Evolutionary conservation across 129 eudicot genomes (phyloP), one percentile per base, ranked within the genome.

Genomic region (Saposhnikovia divaricata): DNA sequence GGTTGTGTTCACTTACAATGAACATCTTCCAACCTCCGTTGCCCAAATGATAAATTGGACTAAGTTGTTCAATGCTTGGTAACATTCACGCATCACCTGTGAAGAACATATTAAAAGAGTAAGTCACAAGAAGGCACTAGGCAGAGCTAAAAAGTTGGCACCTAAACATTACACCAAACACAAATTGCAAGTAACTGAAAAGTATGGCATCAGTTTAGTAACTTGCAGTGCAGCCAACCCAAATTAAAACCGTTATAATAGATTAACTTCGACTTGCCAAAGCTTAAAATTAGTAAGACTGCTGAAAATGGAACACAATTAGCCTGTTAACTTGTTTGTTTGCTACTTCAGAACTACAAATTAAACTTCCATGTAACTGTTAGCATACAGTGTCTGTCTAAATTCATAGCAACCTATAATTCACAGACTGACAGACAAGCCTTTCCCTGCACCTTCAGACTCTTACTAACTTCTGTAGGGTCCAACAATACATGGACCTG

Each of bases 101-200:
- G 25, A 25, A 68, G 2, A 68, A 13, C 21, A 21, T 10, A 27
- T 31, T 31, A 66, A 4, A 25, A 66, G 40, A 5, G 10, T 2
- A 72, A 14, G n/a, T 15, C 13, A 13, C 47, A 40, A 73, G 21
- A 40, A 43, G 21, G 34, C 34, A 31, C 34, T 31, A 31, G 34
- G 45, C 1, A 73, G 77, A n/a, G 23, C 76, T 2, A 42, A 21
- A 42, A 23, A 4, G 7, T 23, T 19, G 9, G 12, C 45, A 16
- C 40, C 39, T 72, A 72, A 19, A 72, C 5, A 72, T 39, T 11
- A 23, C 44, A 73, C 77, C 77, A 73, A 73, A 73, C 38, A 73
- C 53, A 73, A 73, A 73, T 73, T 43, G 53, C 77, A 73, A 73
- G 77, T 4, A 73, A 73, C 19, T 19, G 34, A n/a, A 40, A 72